Conservation (phyloP, 208 protist genomes). For the Leishmania mexicana region DNA sequence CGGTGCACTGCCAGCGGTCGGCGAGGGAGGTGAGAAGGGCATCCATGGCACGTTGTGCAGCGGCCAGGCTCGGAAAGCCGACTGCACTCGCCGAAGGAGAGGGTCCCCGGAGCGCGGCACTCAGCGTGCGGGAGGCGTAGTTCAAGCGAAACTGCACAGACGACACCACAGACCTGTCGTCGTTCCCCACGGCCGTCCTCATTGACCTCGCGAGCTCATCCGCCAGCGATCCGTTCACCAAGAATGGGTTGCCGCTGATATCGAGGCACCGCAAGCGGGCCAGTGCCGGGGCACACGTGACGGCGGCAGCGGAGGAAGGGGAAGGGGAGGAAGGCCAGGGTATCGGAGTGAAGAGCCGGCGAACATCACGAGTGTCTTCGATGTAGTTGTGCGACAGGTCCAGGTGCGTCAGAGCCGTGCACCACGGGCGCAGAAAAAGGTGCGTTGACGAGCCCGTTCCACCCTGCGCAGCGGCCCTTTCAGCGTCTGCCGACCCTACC, state of each 20-base stretch:
- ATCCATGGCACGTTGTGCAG: constrained; percentile 14
- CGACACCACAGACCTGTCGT: neutral
- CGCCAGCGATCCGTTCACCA: constrained; percentile 41
- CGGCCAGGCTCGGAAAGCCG: neutral
- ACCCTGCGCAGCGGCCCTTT: neutral
- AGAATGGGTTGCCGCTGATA: constrained; percentile 35
- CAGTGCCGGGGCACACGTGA: constrained; percentile 6
- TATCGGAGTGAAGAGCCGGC: constrained; percentile 6
- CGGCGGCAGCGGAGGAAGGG: neutral
- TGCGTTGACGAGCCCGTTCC: neutral
- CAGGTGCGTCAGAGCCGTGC: constrained; percentile 18
- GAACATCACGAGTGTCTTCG: constrained; percentile 27
- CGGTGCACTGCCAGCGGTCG: constrained; percentile 2
- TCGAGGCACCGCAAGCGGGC: constrained; percentile 21
- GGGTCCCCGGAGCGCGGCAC: neutral
- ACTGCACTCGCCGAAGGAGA: neutral
- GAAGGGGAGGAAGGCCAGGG: neutral
- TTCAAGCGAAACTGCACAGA: neutral
- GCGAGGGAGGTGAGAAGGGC: neutral
- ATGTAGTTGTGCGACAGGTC: constrained; percentile 45
- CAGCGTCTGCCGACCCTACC: neutral
- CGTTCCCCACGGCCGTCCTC: neutral
- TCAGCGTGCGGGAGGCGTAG: constrained; percentile 3
- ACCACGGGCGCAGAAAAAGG: constrained; percentile 25
- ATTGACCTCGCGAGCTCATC: constrained; percentile 1